Percentiles rank a stretch among this genome's conserved stretches.
Conservation (phyloP, 768 basidiomycete species). For the Pleurotus tuoliensis region DNA sequence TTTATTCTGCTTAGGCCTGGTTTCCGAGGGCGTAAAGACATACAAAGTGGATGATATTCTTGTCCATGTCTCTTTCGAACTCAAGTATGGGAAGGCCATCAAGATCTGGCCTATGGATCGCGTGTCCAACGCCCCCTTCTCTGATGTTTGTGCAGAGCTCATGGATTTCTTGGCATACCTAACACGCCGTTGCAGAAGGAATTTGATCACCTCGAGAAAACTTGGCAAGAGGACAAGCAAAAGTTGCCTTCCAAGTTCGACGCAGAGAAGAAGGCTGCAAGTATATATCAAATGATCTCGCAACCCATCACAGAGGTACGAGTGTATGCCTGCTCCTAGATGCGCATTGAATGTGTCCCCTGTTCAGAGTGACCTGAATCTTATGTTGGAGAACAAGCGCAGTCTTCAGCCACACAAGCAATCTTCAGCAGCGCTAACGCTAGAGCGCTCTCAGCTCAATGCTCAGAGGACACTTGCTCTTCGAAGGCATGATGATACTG, state of each 20-base stretch:
- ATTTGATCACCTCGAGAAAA: conserved; percentile 54
- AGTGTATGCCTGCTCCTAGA: conserved; percentile 10
- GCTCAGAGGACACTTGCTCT: conserved; percentile 72
- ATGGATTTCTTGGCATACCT: conserved; percentile 5
- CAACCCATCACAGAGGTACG: conserved; percentile 80
- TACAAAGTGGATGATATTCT: conserved; percentile 68
- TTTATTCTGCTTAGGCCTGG: conserved; percentile 36
- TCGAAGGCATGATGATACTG: conserved; percentile 65
- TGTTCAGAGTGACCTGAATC: conserved; percentile 71
- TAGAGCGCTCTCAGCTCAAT: conserved; percentile 64
- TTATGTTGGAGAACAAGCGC: conserved; percentile 71
- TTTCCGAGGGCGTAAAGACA: conserved; percentile 50
- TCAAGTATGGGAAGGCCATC: conserved; percentile 71
- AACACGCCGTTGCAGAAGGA: conserved; percentile 50
- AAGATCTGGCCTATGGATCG: conserved; percentile 75
- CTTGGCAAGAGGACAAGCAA: conserved; percentile 46
- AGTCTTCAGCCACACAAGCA: conserved; percentile 28
- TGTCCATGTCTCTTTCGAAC: conserved; percentile 64
- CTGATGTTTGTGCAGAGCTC: conserved; percentile 42
- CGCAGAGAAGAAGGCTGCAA: conserved; percentile 60
- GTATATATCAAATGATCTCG: conserved; percentile 53
- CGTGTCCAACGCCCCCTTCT: conserved; percentile 73
- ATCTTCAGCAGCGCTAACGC: conserved; percentile 32
- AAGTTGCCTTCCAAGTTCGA: conserved; percentile 65
- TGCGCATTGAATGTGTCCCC: neutral